phyloP scores from a whole-genome alignment of 1,284 basidiomycete species.

The Ganoderma leucocontextum region DNA sequence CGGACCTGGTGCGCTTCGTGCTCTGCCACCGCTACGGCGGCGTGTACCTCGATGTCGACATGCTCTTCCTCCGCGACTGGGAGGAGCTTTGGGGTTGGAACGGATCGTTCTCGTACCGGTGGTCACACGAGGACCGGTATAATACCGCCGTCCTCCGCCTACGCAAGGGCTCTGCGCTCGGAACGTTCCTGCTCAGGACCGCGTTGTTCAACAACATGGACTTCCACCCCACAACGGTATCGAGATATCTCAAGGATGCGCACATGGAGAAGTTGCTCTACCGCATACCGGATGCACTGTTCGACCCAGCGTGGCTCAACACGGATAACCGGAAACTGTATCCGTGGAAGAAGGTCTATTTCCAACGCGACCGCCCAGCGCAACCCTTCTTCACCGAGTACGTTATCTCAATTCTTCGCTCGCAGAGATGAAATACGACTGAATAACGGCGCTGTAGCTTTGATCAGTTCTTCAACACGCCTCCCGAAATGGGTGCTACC shows the following conservation, averaged over 20 bases:
- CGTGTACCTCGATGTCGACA: slow-evolving; percentile 77
- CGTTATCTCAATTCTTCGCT: slow-evolving; percentile 36
- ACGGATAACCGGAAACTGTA: slow-evolving; percentile 40
- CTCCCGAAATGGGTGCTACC: slow-evolving; percentile 56
- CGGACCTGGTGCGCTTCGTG: slow-evolving; percentile 76
- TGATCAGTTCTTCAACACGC: slow-evolving; percentile 69
- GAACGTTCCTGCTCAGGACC: slow-evolving; percentile 71
- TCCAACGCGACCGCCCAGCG: slow-evolving; percentile 70
- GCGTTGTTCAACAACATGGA: slow-evolving; percentile 73
- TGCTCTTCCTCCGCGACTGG: slow-evolving; percentile 77
- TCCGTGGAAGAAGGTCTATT: slow-evolving; percentile 51
- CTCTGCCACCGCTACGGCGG: slow-evolving; percentile 75
- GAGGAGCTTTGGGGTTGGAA: slow-evolving; percentile 77
- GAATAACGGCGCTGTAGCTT: slow-evolving; percentile 50
- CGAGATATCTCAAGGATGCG: slow-evolving; percentile 68
- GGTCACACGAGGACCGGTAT: slow-evolving; percentile 71
- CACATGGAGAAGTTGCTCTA: slow-evolving; percentile 65
- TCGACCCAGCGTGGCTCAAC: slow-evolving; percentile 76
- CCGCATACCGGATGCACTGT: slow-evolving; percentile 72
- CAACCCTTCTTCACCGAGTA: slow-evolving; percentile 72
- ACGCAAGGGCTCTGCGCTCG: slow-evolving; percentile 68
- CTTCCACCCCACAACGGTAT: slow-evolving; percentile 76
- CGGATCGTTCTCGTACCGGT: slow-evolving; percentile 76
- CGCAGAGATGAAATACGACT: neutral
- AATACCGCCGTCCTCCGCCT: slow-evolving; percentile 76